phyloP scores from a whole-genome alignment of 1,139 yeast species.

The Hemisphaericaspora xylanilytica region DNA sequence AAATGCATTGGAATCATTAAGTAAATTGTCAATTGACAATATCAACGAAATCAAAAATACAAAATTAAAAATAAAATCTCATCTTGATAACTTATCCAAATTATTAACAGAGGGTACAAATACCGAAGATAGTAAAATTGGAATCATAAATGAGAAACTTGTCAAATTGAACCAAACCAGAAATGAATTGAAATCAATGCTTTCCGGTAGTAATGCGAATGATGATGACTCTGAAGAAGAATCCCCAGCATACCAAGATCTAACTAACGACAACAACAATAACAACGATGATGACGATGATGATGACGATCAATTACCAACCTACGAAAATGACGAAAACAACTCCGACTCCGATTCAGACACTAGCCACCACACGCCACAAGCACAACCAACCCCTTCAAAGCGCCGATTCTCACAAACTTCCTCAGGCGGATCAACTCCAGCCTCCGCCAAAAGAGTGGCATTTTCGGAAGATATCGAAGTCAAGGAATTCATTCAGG shows the following conservation, averaged over 20 bases:
- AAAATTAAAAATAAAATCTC: conserved; percentile 39
- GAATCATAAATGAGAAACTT: conserved; percentile 41
- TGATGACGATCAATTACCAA: conserved; percentile 26
- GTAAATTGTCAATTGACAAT: conserved; percentile 34
- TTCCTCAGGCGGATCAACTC: conserved; percentile 29
- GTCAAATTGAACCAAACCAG: conserved; percentile 38
- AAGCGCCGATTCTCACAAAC: conserved; percentile 18
- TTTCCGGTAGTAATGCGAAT: conserved; percentile 25
- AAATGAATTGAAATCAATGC: conserved; percentile 45
- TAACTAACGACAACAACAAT: conserved; percentile 5
- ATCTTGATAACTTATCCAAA: conserved; percentile 41
- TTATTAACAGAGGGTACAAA: conserved; percentile 42
- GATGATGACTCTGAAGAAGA: conserved; percentile 19
- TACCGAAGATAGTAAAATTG: conserved; percentile 43
- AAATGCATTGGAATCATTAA: conserved; percentile 41
- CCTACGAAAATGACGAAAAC: conserved; percentile 29
- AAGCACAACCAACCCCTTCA: no score
- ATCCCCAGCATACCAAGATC: conserved; percentile 11
- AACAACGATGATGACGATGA: conserved; percentile 18
- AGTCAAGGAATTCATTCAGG: conserved; percentile 43
- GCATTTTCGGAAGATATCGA: conserved; percentile 49
- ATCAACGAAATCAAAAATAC: conserved; percentile 39
- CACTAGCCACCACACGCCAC: no score
- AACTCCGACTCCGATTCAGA: no score
- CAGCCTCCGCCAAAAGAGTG: conserved; percentile 34